Conservation (phyloP, 257 asterid species). For the Petrea volubilis region DNA sequence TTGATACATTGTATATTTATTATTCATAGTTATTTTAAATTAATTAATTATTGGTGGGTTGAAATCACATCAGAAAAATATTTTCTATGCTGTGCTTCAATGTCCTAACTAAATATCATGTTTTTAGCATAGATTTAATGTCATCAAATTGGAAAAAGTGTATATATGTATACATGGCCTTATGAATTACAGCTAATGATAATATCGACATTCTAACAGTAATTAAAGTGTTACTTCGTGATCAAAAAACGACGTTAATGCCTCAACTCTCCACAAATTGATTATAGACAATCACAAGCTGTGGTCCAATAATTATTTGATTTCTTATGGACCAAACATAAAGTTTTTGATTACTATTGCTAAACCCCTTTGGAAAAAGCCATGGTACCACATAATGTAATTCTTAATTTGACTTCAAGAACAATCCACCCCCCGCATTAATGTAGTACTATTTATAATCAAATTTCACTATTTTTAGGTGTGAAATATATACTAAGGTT, state of each 20-base stretch:
- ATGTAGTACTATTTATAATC: background rate
- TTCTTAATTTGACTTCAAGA: constrained; percentile 9
- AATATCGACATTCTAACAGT: constrained; percentile 30
- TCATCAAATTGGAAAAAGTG: background rate
- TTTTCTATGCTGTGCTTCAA: too few relatives aligned
- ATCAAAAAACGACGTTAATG: constrained; percentile 38
- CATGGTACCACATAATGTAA: constrained; percentile 37
- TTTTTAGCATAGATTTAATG: background rate
- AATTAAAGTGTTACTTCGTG: constrained; percentile 25
- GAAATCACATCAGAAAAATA: too few relatives aligned
- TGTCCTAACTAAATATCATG: background rate
- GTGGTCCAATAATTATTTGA: constrained; percentile 24
- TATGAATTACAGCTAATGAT: constrained; percentile 27
- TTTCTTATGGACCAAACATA: constrained; percentile 38
- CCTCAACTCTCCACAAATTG: constrained; percentile 36
- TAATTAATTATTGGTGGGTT: too few relatives aligned
- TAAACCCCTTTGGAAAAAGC: constrained; percentile 51
- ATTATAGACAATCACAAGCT: constrained; percentile 27
- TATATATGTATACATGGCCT: background rate
- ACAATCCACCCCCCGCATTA: background rate
- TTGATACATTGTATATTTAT: too few relatives aligned
- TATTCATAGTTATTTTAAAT: too few relatives aligned
- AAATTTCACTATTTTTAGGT: background rate
- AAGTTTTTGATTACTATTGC: constrained; percentile 36
- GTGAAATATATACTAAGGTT: too few relatives aligned